phyloP scores from a whole-genome alignment of 352 stramenopile species.

The Phytopythium helicoides region DNA sequence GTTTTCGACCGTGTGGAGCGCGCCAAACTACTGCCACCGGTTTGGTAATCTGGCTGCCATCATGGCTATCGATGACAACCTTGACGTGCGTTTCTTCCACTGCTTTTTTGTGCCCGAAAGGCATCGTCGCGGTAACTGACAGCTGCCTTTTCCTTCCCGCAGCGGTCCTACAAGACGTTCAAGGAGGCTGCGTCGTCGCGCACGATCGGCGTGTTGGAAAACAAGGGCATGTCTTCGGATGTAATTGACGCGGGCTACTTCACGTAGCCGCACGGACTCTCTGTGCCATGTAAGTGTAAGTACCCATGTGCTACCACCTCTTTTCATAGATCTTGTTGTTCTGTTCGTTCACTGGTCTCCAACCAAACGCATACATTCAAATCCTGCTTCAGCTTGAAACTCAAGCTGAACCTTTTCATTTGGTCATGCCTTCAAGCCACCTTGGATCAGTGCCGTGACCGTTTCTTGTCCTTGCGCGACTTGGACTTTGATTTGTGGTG shows the following conservation, averaged over 20 bases:
- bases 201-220: constrained; percentile 67
- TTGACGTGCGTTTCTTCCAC: constrained; percentile 31
- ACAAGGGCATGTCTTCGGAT: constrained; percentile 64
- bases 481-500: constrained; percentile 77
- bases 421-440: neutral
- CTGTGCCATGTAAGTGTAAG: constrained; percentile 7
- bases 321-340: constrained; percentile 30
- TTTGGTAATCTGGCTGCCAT: constrained; percentile 74
- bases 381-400: too few species aligned
- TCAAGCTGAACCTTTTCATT: neutral
- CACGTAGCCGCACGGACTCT: constrained; percentile 35
- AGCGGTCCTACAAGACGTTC: constrained; percentile 87
- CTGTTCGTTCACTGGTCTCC: too few species aligned
- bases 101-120: neutral
- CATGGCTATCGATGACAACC: constrained; percentile 64
- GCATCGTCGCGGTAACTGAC: too few species aligned
- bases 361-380: neutral
- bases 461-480: constrained; percentile 79
- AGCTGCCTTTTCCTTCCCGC: neutral
- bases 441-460: constrained; percentile 37
- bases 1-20: constrained; percentile 83
- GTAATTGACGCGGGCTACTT: constrained; percentile 87
- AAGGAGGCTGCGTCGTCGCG: constrained; percentile 70
- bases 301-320: constrained; percentile 6
- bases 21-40: constrained; percentile 88